Evolutionary conservation across 305 asterid genomes (phyloP), one percentile per base, ranked within the genome.

Genomic region (Withania somnifera): DNA sequence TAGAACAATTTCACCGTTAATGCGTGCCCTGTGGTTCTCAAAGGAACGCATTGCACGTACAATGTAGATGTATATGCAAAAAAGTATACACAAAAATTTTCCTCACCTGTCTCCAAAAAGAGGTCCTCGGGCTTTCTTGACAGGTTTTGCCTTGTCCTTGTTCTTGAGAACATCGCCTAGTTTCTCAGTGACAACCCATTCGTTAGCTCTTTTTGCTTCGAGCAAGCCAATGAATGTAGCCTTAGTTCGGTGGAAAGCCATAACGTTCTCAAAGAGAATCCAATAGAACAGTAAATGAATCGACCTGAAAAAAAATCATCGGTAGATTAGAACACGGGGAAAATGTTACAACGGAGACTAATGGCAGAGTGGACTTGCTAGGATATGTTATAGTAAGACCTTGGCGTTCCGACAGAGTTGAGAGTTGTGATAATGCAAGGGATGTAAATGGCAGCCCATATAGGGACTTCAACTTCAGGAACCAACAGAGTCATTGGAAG

Each of bases 181-280:
- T 78, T 96, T 96, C 86, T 94, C 99, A 6, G 99, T 95, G 60
- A 95, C 99, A 19, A 94, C 93, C 99, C 99, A 95, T 88, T 95
- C 99, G 50, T 95, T 95, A 6, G 89, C 97, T 50, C 99, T 88
- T 87, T 90, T 95, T 0, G 93, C 97, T 89, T 93, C 99, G n/a
- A 96, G 77, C 53, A 96, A 88, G 4, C 99, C 98, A 22, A 96
- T 94, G 85, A 93, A 81, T 4, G 99, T 91, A 0, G 99, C 99
- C 90, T 96, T 96, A 73, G 99, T 94, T 9, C 99, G 94, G 82
- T 96, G 99, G 81, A 89, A 91, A 4, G 99, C 91, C 99, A 94
- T 96, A 71, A 93, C 99, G 50, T 96, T 96, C 90, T 96, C 99
- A 47, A 96, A 96, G 47, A 96, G 94, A 38, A 96, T 92, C 98